Base-by-base conservation (phyloP, 768 basidiomycete species). In the Baorangia bicolor region DNA sequence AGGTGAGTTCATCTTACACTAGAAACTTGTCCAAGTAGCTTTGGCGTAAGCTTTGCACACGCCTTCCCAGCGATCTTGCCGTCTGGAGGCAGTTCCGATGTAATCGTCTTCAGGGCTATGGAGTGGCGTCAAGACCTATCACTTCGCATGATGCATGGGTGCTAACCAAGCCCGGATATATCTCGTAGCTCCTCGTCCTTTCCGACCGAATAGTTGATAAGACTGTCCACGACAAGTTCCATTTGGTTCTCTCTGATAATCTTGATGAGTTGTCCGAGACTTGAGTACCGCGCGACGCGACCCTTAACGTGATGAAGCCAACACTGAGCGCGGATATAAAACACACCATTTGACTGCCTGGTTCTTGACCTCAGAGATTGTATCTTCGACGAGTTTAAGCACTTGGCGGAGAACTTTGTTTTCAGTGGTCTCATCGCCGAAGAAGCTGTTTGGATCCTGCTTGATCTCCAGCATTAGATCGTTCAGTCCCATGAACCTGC, bases 351-450 rank as follows among this genome's bases (percentile, higher is more conserved):
- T 94, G 12, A 97, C 96, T 2, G 94, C 93, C 70, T 92, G 89
- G 67, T 97, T 97, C 79, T 98, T 98, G 60, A 98, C 97, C 77
- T 99, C 97, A 9, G 94, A 94, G 62, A 95, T 98, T 73, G 88
- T 89, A 75, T 99, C 97, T 67, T 92, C 90, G 5, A 98, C 88
- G 20, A 98, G 81, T 33, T 84, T 78, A 40, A 98, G 78, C 1
- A 98, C 94, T 69, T 90, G 86, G 39, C 83, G 84, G 44, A 96
- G 79, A 48, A 96, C 86, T 69, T 89, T 90, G 69, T 78, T 85
- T 77, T 99, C 97, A 31, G 87, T 82, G 5, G 78, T 64, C 69
- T 98, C 95, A 68, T 99, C 96, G 51, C 92, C 85, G 12, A 84
- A 74, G 70, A 94, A 94, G 46, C 81, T 85, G 45, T 72, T 74